Evolutionary conservation across 2,329 filamentous ascomycete genomes (phyloP).

Genomic region (Arthrobotrys sphaeroides): DNA sequence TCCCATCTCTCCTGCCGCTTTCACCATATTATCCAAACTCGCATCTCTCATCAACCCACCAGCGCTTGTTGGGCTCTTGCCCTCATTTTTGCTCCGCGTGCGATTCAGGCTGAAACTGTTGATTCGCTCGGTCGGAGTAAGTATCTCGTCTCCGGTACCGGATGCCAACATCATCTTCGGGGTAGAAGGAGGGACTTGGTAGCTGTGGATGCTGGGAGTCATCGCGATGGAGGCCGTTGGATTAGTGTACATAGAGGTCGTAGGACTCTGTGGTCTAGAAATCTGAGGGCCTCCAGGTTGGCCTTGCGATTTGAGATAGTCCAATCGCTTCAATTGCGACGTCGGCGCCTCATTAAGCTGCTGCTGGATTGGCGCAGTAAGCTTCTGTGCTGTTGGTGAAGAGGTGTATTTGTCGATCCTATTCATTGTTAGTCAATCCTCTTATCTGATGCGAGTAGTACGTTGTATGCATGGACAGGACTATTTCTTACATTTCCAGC

Average conservation of each 20-base stretch:
- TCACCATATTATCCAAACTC: slow-evolving; percentile 43
- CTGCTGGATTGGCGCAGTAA: slow-evolving; percentile 25
- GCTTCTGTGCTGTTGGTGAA: slow-evolving; percentile 41
- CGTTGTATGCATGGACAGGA: too few relatives aligned
- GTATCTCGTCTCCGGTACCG: background rate
- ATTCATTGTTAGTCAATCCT: background rate
- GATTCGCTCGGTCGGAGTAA: slow-evolving; percentile 14
- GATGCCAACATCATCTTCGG: slow-evolving; percentile 40
- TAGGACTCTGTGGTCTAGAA: slow-evolving; percentile 56
- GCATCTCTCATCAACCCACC: slow-evolving; percentile 23
- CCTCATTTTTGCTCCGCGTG: slow-evolving; percentile 38
- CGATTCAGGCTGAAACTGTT: slow-evolving; percentile 32
- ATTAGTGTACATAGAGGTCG: slow-evolving; percentile 57
- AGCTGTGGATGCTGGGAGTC: slow-evolving; percentile 50
- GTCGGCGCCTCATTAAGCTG: slow-evolving; percentile 9
- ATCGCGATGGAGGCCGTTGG: slow-evolving; percentile 52
- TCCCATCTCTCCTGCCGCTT: slow-evolving; percentile 55
- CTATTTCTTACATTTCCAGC: slow-evolving; percentile 75
- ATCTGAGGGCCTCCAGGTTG: slow-evolving; percentile 10
- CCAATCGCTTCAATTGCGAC: slow-evolving; percentile 21
- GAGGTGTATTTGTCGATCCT: slow-evolving; percentile 50
- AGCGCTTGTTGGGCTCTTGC: background rate
- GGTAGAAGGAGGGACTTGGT: slow-evolving; percentile 37
- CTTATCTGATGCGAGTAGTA: too few relatives aligned
- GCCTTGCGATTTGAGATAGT: slow-evolving; percentile 26